phyloP scores from a whole-genome alignment of 306 rosid species.

The Coriaria nepalensis region DNA sequence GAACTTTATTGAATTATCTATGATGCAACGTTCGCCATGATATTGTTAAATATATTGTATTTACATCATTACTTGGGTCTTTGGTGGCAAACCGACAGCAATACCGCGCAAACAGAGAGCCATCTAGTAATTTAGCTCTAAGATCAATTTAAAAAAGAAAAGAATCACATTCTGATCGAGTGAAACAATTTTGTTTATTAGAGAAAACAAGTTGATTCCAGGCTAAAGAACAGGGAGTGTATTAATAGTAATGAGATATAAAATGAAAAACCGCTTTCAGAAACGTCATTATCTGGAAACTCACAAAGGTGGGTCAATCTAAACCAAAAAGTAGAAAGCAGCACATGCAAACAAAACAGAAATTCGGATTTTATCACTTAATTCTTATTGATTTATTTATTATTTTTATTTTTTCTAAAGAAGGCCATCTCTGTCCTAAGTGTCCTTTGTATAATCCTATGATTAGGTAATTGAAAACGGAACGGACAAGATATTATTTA shows the following conservation, averaged over 20 bases:
- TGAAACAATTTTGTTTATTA: no score
- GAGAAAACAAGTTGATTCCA: constrained; percentile 30
- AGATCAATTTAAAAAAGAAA: no score
- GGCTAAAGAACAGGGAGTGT: background rate
- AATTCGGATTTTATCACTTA: background rate
- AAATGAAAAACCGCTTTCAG: constrained; percentile 19
- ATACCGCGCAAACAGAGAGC: no score
- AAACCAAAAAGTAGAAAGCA: constrained; percentile 19
- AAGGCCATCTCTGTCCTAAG: constrained; percentile 5
- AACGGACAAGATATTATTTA: background rate
- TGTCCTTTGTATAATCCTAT: constrained; percentile 14
- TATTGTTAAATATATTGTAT: no score
- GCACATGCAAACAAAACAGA: constrained; percentile 23
- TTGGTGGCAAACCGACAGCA: no score
- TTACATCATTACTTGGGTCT: no score
- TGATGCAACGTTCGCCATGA: no score
- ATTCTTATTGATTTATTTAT: constrained; percentile 5
- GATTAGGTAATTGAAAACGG: constrained; percentile 18
- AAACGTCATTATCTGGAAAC: constrained; percentile 52
- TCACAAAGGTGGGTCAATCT: constrained; percentile 32
- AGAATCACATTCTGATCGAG: no score
- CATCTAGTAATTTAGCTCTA: no score
- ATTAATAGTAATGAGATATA: constrained; percentile 7
- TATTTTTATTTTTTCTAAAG: background rate
- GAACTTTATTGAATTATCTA: no score